Evolutionary conservation across 352 stramenopile genomes (phyloP).

Genomic region (Globisporangium perplexum): DNA sequence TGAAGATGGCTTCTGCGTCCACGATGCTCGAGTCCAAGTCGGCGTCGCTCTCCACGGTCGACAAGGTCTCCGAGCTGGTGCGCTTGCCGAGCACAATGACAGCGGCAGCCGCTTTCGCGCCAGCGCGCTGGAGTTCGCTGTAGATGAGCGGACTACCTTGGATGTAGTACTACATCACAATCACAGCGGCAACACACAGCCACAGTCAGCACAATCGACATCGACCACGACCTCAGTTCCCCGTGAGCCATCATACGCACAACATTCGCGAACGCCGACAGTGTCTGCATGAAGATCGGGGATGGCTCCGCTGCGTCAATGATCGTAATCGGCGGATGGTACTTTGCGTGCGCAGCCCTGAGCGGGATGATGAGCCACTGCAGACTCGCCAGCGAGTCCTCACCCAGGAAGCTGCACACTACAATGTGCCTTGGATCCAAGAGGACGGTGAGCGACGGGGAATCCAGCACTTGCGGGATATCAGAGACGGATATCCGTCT

Average conservation of each 20-base stretch:
- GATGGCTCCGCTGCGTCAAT: slow-evolving; percentile 65
- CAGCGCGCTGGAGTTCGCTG: slow-evolving; percentile 68
- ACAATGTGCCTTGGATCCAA: slow-evolving; percentile 67
- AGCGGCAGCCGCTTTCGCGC: slow-evolving; percentile 66
- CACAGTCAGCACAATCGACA: not conserved
- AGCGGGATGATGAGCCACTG: slow-evolving; percentile 76
- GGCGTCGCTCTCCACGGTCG: slow-evolving; percentile 31
- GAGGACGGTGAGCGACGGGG: slow-evolving; percentile 54
- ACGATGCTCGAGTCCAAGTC: slow-evolving; percentile 71
- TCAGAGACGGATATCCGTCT: slow-evolving; percentile 19
- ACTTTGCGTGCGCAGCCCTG: slow-evolving; percentile 35
- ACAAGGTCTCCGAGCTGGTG: slow-evolving; percentile 26
- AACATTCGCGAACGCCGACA: slow-evolving; percentile 59
- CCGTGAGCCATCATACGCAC: slow-evolving; percentile 24
- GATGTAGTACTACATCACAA: slow-evolving; percentile 64
- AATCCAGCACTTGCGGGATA: slow-evolving; percentile 22
- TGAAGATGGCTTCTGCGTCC: slow-evolving; percentile 81
- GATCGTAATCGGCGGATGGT: slow-evolving; percentile 73
- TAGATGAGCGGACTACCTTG: slow-evolving; percentile 74
- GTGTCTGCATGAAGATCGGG: slow-evolving; percentile 30
- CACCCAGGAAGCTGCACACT: slow-evolving; percentile 79
- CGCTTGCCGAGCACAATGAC: slow-evolving; percentile 82
- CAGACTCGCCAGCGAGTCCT: slow-evolving; percentile 66
- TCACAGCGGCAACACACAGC: not conserved
- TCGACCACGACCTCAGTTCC: not conserved